Conservation (phyloP, 306 rosid species). For the Leucaena leucocephala region DNA sequence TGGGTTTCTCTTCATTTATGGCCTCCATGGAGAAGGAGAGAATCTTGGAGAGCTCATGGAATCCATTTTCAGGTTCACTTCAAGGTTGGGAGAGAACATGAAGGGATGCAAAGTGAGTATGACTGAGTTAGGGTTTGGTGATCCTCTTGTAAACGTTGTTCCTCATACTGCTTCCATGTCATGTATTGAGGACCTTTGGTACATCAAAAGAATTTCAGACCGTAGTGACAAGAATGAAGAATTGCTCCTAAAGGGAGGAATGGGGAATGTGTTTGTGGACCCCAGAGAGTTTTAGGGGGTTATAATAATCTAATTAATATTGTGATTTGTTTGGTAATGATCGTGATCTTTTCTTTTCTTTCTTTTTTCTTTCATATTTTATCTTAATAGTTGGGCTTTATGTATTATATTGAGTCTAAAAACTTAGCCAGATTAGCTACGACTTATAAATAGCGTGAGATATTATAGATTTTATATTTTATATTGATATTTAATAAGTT, state of each 20-base stretch:
- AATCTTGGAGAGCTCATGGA: constrained; percentile 62
- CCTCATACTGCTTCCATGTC: constrained; percentile 56
- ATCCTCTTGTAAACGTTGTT: constrained; percentile 58
- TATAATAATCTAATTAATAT: neutral
- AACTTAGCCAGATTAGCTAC: too few species aligned
- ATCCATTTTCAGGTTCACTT: constrained; percentile 60
- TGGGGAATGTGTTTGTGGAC: constrained; percentile 71
- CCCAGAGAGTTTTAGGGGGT: constrained; percentile 72
- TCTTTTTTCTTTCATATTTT: neutral
- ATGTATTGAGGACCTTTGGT: constrained; percentile 69
- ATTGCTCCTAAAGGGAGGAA: constrained; percentile 43
- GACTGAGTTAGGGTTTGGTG: constrained; percentile 51
- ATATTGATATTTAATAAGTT: too few species aligned
- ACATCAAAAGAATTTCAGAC: constrained; percentile 47
- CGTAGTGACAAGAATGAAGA: constrained; percentile 39
- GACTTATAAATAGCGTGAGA: too few species aligned
- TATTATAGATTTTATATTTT: too few species aligned
- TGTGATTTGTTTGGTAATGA: neutral
- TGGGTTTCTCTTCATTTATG: constrained; percentile 64
- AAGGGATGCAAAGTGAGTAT: constrained; percentile 45
- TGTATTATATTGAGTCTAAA: too few species aligned
- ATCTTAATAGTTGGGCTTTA: neutral
- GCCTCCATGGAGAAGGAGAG: constrained; percentile 74
- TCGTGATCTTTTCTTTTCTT: too few species aligned
- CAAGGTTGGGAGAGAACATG: constrained; percentile 55